Evolutionary conservation across 2,329 filamentous ascomycete species (phyloP).

Genomic region (Aureobasidium lini): DNA sequence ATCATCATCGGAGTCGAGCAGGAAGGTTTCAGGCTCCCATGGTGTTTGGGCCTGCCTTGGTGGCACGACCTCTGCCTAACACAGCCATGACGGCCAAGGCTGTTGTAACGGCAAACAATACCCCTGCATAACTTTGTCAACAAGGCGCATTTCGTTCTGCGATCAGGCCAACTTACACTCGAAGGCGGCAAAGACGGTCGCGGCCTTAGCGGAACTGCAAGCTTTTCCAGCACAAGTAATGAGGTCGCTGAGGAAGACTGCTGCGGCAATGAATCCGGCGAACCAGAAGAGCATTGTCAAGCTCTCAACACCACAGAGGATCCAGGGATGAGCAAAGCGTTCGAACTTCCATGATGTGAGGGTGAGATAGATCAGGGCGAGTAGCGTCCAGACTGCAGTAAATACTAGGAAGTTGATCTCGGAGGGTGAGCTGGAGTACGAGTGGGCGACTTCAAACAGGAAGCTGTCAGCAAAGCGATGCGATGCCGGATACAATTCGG

Average conservation of each 20-base stretch:
- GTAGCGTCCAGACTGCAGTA: conserved; percentile 65
- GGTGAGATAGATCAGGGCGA: conserved; percentile 62
- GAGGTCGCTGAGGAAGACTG: conserved; percentile 51
- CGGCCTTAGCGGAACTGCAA: conserved; percentile 57
- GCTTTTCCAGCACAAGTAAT: conserved; percentile 47
- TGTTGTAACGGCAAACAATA: conserved; percentile 45
- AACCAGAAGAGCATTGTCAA: conserved; percentile 87
- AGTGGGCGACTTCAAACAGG: conserved; percentile 41
- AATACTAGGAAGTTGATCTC: conserved; percentile 74
- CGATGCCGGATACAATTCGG: neutral
- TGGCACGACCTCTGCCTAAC: conserved; percentile 29
- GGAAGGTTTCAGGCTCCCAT: conserved; percentile 20
- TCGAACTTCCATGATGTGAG: conserved; percentile 47
- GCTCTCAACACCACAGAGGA: conserved; percentile 59
- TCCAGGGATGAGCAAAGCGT: conserved; percentile 53
- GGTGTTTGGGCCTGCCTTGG: conserved; percentile 26
- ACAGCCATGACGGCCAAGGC: conserved; percentile 43
- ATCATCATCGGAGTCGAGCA: neutral
- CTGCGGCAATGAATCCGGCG: conserved; percentile 71
- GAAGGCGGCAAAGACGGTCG: conserved; percentile 59
- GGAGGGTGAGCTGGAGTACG: conserved; percentile 38
- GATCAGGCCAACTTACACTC: conserved; percentile 38
- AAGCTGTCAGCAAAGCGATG: neutral
- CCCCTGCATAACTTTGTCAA: conserved; percentile 29
- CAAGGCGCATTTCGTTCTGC: neutral